Evolutionary conservation across 2,329 filamentous ascomycete species (phyloP), one percentile per base, ranked within the genome.

Genomic region (Coniochaeta sp.): DNA sequence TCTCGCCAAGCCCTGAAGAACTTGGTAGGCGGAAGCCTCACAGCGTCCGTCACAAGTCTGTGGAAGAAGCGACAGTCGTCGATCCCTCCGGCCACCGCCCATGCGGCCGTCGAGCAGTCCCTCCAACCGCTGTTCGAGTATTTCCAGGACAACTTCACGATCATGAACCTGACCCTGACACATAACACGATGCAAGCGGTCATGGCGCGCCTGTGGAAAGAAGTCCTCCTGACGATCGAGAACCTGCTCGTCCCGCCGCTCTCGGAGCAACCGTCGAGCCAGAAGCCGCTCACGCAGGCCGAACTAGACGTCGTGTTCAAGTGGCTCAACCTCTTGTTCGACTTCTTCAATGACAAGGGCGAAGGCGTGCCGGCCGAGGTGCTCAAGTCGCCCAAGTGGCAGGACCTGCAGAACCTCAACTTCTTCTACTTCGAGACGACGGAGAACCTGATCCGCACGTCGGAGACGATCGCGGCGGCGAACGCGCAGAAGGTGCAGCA

Each of bases 351-450:
- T 69, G 95, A 93, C 32, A 85, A 89, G 63, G 93, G 97, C 68
- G 84, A 89, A 16, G 95, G 95, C 65, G 91, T 99, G 2, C 90
- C 93, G 0, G 85, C 91, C 52, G 93, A 97, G 72, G 88, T 97
- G 34, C 83, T 99, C 70, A 96, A 96, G 75, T 96, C 91, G 65
- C 91, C 93, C 70, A 99, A 99, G 82, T 99, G 96, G 80, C 93
- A 97, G 78, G 95, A 99, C 74, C 85, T 99, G 59, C 91, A 95
- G 65, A 93, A 91, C 63, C 84, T 99, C 64, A 96, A 96, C 78
- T 99, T 98, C 81, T 99, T 98, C 81, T 99, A 99, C 79, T 96
- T 95, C 70, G 93, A 98, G 69, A 84, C 89, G 34, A 96, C 92
- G 1, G 90, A 96, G 62, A 93, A 90, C 67, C 83, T 99, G 14